Conservation (phyloP, 805 yeast genomes). For the Kazachstania bromeliacearum region DNA sequence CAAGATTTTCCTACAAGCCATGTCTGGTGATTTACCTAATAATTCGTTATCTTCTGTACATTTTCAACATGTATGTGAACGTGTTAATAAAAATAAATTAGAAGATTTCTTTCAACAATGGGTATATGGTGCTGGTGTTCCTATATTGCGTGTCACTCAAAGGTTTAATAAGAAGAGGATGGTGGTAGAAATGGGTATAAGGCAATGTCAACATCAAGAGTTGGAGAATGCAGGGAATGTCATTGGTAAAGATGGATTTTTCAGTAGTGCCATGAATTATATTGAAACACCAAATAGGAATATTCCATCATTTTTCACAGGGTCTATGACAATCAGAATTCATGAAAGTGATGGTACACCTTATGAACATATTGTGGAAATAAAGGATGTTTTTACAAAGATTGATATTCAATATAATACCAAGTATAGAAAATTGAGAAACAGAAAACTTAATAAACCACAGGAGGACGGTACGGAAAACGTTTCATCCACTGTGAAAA, state of each 20-base stretch:
- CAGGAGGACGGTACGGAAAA: constrained; percentile 1
- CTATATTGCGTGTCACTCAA: constrained; percentile 81
- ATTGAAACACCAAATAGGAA: constrained; percentile 15
- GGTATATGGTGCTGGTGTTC: constrained; percentile 85
- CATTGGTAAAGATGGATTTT: constrained; percentile 22
- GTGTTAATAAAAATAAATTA: constrained; percentile 77
- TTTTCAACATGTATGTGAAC: constrained; percentile 89
- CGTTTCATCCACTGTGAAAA: not conserved
- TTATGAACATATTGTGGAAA: constrained; percentile 90
- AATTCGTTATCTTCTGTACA: constrained; percentile 73
- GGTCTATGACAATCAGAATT: constrained; percentile 93
- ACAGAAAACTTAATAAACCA: constrained; percentile 35
- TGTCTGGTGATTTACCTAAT: constrained; percentile 84
- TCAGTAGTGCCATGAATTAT: constrained; percentile 21
- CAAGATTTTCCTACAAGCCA: constrained; percentile 81
- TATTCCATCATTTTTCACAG: constrained; percentile 48
- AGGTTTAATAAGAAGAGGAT: constrained; percentile 87
- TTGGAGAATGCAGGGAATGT: constrained; percentile 24
- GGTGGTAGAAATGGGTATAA: constrained; percentile 87
- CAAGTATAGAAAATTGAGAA: constrained; percentile 73
- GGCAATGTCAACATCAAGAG: constrained; percentile 76
- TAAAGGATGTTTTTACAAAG: constrained; percentile 76
- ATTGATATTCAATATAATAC: constrained; percentile 93
- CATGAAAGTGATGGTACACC: constrained; percentile 99
- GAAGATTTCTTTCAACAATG: constrained; percentile 86